Evolutionary conservation across 257 asterid genomes (phyloP), one percentile per base, ranked within the genome.

Genomic region (Leonotis leonurus): DNA sequence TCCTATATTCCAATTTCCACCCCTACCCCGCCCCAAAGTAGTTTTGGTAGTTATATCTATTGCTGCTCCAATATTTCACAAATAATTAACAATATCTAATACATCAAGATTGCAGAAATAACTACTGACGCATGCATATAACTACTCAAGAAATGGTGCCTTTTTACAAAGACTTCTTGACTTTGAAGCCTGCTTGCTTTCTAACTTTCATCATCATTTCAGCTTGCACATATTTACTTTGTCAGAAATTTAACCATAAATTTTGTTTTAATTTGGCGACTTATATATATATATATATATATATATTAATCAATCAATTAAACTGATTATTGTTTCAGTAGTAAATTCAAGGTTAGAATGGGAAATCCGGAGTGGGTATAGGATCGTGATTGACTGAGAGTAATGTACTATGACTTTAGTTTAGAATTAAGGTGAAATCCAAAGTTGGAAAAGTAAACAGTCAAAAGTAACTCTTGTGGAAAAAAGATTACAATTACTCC

Each of bases 21-120:
- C 37, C 44, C 27, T 45, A 16, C 18, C 49, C 54, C 4, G 8
- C 48, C 41, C 16, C 41, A 27, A 52, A 73, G 76, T 70, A 67
- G 83, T 74, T 86, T 82, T 77, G 81, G 81, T 65, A 73, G 89
- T 84, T 84, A 80, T 69, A n/a, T n/a, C n/a, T n/a, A n/a, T n/a
- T n/a, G 53, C 25, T 67, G 58, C 68, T 58, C 72, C 69, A 60
- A 45, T 60, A 12, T 27, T 67, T 32, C 6, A 39, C 60, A 70
- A 41, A 33, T n/a, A n/a, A n/a, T n/a, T n/a, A n/a, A n/a, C n/a
- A n/a, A n/a, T n/a, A n/a, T n/a, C n/a, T n/a, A n/a, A n/a, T n/a
- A n/a, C n/a, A n/a, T n/a, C n/a, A n/a, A n/a, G n/a, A n/a, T n/a
- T n/a, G n/a, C n/a, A n/a, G n/a, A n/a, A n/a, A n/a, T n/a, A n/a